A percentile compares a stretch with the other conserved stretches of the same genome.
phyloP scores from a whole-genome alignment of 805 yeast genomes.

The Sugiyamaella floridensis region DNA sequence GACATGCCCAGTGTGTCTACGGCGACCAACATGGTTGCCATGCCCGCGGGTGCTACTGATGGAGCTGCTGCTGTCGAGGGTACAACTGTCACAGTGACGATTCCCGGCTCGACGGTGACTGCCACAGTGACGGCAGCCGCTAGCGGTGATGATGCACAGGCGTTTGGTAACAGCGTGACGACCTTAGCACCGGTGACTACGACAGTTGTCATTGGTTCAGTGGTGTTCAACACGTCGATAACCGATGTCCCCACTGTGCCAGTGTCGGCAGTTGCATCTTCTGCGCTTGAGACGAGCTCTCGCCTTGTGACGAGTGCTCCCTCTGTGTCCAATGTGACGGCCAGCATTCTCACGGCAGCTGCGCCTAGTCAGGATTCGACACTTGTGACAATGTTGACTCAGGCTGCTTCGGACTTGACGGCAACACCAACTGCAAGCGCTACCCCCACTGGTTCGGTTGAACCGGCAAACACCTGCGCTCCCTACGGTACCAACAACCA shows the following conservation, averaged over 20 bases:
- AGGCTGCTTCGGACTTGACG: slow-evolving; percentile 4
- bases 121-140: neutral
- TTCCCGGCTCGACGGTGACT: slow-evolving; percentile 18
- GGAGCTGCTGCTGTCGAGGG: slow-evolving; percentile 12
- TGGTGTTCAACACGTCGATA: neutral
- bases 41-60: slow-evolving; percentile 6
- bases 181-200: neutral
- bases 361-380: slow-evolving; percentile 10
- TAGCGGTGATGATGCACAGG: neutral
- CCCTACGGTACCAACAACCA: slow-evolving; percentile 9
- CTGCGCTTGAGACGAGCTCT: neutral
- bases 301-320: neutral
- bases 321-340: neutral
- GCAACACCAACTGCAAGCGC: slow-evolving; percentile 3
- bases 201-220: neutral
- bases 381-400: neutral
- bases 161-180: neutral
- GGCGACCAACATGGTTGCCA: slow-evolving; percentile 1
- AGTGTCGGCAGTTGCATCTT: neutral
- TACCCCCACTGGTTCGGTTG: neutral
- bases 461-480: slow-evolving; percentile 10
- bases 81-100: slow-evolving; percentile 3
- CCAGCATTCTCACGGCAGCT: slow-evolving; percentile 7
- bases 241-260: neutral
- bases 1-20: slow-evolving; percentile 5